Conservation (phyloP, 1,284 basidiomycete genomes). For the Chalciporus sp. region DNA sequence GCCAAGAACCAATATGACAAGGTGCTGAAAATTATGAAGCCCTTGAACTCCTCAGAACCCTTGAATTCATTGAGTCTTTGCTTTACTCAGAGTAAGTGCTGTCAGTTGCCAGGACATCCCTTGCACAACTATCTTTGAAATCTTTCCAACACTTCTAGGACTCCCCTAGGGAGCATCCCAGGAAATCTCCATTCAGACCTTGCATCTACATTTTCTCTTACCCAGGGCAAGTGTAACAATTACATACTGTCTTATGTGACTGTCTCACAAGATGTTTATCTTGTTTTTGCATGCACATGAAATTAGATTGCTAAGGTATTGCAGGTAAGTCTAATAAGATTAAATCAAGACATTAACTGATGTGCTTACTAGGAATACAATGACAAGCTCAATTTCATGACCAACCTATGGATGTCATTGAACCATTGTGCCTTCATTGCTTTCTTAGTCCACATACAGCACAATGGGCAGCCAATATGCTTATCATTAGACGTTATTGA, state of each 20-base stretch:
- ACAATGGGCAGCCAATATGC: slow-evolving; percentile 22
- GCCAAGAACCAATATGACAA: slow-evolving; percentile 24
- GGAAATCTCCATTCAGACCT: too few species aligned
- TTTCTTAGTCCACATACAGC: neutral
- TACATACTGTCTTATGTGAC: neutral
- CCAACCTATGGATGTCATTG: neutral
- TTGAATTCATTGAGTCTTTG: too few species aligned
- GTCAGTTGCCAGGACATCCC: too few species aligned
- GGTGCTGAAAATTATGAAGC: too few species aligned
- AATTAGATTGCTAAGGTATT: neutral
- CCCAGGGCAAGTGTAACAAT: too few species aligned
- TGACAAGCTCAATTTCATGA: neutral
- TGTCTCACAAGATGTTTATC: neutral
- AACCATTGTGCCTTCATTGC: neutral
- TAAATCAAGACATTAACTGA: too few species aligned
- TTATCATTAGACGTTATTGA: slow-evolving; percentile 34
- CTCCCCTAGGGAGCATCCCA: too few species aligned
- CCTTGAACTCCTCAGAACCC: too few species aligned
- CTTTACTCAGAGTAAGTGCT: too few species aligned
- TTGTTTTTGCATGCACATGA: neutral
- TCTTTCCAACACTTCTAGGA: too few species aligned
- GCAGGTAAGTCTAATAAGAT: neutral
- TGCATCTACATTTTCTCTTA: too few species aligned
- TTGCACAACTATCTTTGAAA: too few species aligned
- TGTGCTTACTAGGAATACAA: neutral